phyloP scores from a whole-genome alignment of 768 basidiomycete species.

The Rickenella mellea region DNA sequence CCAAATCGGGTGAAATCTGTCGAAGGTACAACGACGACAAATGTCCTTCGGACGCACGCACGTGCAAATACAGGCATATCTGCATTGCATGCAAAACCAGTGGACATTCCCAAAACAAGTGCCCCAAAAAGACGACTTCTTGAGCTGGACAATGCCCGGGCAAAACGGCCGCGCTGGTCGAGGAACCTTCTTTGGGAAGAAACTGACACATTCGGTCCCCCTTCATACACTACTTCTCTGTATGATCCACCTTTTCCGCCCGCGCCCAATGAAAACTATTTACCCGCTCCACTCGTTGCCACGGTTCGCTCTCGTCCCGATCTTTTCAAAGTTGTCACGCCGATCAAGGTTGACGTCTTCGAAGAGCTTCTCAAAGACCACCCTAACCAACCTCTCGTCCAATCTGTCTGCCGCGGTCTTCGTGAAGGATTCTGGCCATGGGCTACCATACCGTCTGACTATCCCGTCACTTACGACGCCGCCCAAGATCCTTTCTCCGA shows the following conservation, averaged over 20 bases:
- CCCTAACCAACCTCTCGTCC: slow-evolving; percentile 10
- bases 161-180: neutral
- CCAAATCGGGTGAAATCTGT: neutral
- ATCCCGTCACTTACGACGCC: neutral
- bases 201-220: neutral
- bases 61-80: neutral
- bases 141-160: no score
- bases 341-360: slow-evolving; percentile 4
- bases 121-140: no score
- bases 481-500: neutral
- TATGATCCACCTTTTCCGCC: neutral
- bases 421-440: slow-evolving; percentile 12
- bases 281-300: neutral
- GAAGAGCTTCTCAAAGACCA: slow-evolving; percentile 7
- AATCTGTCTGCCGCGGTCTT: slow-evolving; percentile 6
- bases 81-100: neutral
- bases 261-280: neutral
- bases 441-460: slow-evolving; percentile 1
- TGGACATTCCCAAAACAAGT: neutral
- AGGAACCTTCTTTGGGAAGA: neutral
- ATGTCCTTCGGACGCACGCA: neutral
- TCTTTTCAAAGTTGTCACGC: slow-evolving; percentile 1
- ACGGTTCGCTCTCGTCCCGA: slow-evolving; percentile 5
- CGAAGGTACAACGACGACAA: neutral
- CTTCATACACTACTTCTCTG: neutral